Evolutionary conservation across 805 yeast genomes (phyloP).

Genomic region (Candida insectalens): DNA sequence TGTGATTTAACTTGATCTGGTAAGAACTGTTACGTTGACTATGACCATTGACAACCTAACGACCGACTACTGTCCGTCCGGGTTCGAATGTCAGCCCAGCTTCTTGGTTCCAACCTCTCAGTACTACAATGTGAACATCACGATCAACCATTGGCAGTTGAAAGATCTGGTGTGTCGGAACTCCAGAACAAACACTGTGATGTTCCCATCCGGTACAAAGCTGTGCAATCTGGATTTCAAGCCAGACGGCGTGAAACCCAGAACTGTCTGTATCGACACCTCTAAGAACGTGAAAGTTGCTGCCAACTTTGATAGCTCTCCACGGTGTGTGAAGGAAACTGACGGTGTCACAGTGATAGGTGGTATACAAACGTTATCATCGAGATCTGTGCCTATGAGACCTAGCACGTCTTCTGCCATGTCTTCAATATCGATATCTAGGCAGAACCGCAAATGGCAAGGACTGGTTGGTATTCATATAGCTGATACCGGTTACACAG

Average conservation of each 20-base stretch:
- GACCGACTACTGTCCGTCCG: too few species aligned
- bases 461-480: conserved; percentile 58
- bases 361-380: conserved; percentile 22
- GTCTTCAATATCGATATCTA: conserved; percentile 5
- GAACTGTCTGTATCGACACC: conserved; percentile 1
- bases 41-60: too few species aligned
- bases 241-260: too few species aligned
- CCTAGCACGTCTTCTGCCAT: conserved; percentile 23
- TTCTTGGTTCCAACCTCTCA: conserved; percentile 14
- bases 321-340: conserved; percentile 57
- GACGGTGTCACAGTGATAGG: conserved; percentile 42
- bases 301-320: conserved; percentile 49
- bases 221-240: conserved; percentile 21
- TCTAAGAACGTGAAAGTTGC: conserved; percentile 13
- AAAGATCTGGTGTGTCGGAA: conserved; percentile 58
- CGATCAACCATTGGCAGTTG: conserved; percentile 65
- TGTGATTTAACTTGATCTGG: too few species aligned
- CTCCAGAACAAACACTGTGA: conserved; percentile 34
- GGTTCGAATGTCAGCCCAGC: conserved; percentile 7
- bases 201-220: conserved; percentile 49
- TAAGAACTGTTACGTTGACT: too few species aligned
- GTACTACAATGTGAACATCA: conserved; percentile 23
- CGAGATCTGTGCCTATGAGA: conserved; percentile 1
- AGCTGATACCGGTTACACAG: conserved; percentile 34
- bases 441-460: conserved; percentile 28